Conservation (phyloP, 139 green algal genomes). For the Micractinium conductrix region DNA sequence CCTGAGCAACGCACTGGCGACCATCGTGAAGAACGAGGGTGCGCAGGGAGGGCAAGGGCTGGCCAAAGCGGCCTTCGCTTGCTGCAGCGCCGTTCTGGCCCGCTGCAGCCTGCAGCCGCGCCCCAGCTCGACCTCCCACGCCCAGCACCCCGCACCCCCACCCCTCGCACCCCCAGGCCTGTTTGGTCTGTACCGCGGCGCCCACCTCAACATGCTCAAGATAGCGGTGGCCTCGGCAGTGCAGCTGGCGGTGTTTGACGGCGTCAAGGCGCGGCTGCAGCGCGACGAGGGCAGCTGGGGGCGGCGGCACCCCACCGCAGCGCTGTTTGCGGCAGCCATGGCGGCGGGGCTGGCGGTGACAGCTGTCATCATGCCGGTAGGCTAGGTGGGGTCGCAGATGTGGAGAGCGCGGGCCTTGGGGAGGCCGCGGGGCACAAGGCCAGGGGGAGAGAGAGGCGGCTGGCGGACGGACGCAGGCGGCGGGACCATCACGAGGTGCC, state of each 20-base stretch:
- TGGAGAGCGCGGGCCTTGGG: too few relatives aligned
- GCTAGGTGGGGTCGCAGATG: too few relatives aligned
- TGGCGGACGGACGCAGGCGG: too few relatives aligned
- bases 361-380: slow-evolving; percentile 2
- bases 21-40: slow-evolving; percentile 3
- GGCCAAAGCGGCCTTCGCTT: too few relatives aligned
- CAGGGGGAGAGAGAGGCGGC: too few relatives aligned
- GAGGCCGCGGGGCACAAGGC: too few relatives aligned
- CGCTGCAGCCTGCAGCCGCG: too few relatives aligned
- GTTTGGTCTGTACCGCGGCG: slow-evolving; percentile 23
- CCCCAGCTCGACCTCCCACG: too few relatives aligned
- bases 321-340: slow-evolving; percentile 1
- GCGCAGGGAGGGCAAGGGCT: background rate
- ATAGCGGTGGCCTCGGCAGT: slow-evolving; percentile 23
- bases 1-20: background rate
- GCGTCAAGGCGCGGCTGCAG: background rate
- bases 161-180: background rate
- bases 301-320: background rate
- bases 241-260: slow-evolving; percentile 37
- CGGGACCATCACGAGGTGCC: too few relatives aligned
- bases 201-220: slow-evolving; percentile 22
- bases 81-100: too few relatives aligned
- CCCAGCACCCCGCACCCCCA: background rate
- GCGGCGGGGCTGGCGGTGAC: slow-evolving; percentile 31
- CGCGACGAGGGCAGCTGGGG: background rate